Conservation (phyloP, 495 filamentous ascomycete genomes). For the Hyaloscypha finlandica region DNA sequence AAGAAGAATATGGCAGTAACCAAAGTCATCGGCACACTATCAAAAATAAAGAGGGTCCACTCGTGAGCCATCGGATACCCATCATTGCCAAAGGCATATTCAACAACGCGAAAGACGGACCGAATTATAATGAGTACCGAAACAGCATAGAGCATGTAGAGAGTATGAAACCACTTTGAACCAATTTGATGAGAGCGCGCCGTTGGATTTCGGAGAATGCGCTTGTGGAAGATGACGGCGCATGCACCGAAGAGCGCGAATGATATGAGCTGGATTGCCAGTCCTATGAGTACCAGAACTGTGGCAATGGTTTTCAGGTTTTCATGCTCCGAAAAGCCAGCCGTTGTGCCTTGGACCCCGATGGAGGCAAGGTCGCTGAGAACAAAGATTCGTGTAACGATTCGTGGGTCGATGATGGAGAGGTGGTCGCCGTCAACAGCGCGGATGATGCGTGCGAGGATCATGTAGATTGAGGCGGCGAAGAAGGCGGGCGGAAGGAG, state of each 20-base stretch:
- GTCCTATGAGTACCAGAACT: constrained; percentile 43
- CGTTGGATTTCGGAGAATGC: constrained; percentile 27
- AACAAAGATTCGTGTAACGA: constrained; percentile 48
- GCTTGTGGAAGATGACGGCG: constrained; percentile 40
- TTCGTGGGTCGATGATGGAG: constrained; percentile 37
- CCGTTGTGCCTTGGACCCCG: constrained; percentile 38
- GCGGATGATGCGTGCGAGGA: constrained; percentile 47
- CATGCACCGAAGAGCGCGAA: constrained; percentile 50
- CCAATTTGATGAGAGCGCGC: constrained; percentile 2
- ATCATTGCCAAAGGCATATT: constrained; percentile 57
- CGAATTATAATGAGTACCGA: constrained; percentile 60
- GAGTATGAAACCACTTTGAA: constrained; percentile 51
- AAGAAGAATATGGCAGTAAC: constrained; percentile 51
- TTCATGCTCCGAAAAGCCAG: constrained; percentile 37
- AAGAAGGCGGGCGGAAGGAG: constrained; percentile 53
- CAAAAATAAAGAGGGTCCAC: constrained; percentile 64
- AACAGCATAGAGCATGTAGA: constrained; percentile 53
- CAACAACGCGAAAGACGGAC: constrained; percentile 60
- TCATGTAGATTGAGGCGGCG: constrained; percentile 57
- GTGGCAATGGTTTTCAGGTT: constrained; percentile 40
- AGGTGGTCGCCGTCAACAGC: constrained; percentile 41
- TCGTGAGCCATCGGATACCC: constrained; percentile 54
- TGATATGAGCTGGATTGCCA: constrained; percentile 49
- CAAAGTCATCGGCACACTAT: constrained; percentile 57
- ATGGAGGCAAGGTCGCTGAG: constrained; percentile 42